These are phyloP conservation scores for Coccomyxa subellipsoidea DNA, from an alignment of 163 green algal species.

Conservation along the genomic window DNA sequence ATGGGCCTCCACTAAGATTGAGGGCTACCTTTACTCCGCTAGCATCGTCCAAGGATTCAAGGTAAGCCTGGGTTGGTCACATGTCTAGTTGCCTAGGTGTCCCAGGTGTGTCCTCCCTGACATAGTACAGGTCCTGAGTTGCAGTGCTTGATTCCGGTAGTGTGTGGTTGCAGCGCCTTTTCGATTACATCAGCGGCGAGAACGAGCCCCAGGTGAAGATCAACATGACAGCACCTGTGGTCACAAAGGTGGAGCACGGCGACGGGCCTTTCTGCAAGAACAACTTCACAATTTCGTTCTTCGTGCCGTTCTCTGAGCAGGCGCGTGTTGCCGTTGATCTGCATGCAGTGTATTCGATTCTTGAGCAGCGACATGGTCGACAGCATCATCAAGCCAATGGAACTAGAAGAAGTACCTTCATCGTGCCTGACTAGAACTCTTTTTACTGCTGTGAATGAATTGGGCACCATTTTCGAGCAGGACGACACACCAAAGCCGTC, in stretches of 20 bases:
- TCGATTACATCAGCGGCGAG: constrained; percentile 46
- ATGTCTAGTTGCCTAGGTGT: background rate
- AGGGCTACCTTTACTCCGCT: constrained; percentile 25
- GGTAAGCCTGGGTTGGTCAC: constrained; percentile 4
- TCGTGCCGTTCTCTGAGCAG: constrained; percentile 43
- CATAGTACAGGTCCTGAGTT: too few relatives aligned
- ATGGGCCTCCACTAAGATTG: constrained; percentile 39
- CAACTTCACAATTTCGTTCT: constrained; percentile 55
- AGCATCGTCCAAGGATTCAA: constrained; percentile 36
- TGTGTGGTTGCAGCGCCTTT: constrained; percentile 41
- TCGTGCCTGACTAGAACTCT: too few relatives aligned
- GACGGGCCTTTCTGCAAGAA: constrained; percentile 50
- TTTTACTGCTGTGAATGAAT: too few relatives aligned
- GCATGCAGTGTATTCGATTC: too few relatives aligned
- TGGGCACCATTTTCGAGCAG: constrained; percentile 6
- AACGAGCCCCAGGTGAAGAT: constrained; percentile 46
- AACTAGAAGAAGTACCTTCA: too few relatives aligned
- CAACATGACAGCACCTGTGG: constrained; percentile 48
- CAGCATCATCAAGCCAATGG: too few relatives aligned
- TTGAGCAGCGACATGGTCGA: too few relatives aligned
- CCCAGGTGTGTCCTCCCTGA: too few relatives aligned
- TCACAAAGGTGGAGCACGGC: constrained; percentile 22
- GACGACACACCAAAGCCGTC: constrained; percentile 39
- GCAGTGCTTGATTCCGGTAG: too few relatives aligned
- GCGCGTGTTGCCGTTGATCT: too few relatives aligned